Conservation (phyloP, 352 stramenopile genomes). For the Phytopythium chamaehyphon region DNA sequence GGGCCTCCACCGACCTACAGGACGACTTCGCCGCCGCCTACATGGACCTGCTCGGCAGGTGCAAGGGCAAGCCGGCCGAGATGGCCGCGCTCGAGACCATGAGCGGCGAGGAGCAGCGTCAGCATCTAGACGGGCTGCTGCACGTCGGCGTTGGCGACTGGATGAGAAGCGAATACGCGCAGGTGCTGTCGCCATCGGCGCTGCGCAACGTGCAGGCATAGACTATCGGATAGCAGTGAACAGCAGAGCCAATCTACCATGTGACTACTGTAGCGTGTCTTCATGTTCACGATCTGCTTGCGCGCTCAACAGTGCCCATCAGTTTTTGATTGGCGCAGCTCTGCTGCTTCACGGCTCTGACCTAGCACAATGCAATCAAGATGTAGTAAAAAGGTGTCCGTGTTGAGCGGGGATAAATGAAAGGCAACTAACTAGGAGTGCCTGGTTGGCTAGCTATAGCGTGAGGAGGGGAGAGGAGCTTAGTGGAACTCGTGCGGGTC, state of each 20-base stretch:
- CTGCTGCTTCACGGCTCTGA: too few species aligned
- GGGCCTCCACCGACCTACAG: slow-evolving; percentile 16
- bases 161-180: slow-evolving; percentile 35
- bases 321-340: too few species aligned
- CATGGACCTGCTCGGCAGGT: slow-evolving; percentile 29
- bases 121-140: slow-evolving; percentile 42
- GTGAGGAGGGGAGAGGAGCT: slow-evolving; percentile 10
- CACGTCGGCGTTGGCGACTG: slow-evolving; percentile 45
- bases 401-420: slow-evolving; percentile 11
- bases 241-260: too few species aligned
- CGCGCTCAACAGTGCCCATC: too few species aligned
- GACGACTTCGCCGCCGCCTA: slow-evolving; percentile 42
- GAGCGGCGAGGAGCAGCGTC: slow-evolving; percentile 19
- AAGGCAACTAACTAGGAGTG: background rate
- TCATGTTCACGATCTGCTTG: too few species aligned
- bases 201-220: background rate
- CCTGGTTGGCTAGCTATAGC: background rate
- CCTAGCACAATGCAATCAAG: background rate
- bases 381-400: slow-evolving; percentile 15
- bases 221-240: too few species aligned
- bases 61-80: slow-evolving; percentile 32
- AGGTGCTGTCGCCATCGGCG: background rate
- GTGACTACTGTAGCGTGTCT: too few species aligned
- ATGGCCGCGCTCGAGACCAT: slow-evolving; percentile 31
- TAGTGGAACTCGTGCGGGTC: slow-evolving; percentile 96